Base-by-base conservation (phyloP, 2,329 filamentous ascomycete species). In the Pestalotiopsis sp. region DNA sequence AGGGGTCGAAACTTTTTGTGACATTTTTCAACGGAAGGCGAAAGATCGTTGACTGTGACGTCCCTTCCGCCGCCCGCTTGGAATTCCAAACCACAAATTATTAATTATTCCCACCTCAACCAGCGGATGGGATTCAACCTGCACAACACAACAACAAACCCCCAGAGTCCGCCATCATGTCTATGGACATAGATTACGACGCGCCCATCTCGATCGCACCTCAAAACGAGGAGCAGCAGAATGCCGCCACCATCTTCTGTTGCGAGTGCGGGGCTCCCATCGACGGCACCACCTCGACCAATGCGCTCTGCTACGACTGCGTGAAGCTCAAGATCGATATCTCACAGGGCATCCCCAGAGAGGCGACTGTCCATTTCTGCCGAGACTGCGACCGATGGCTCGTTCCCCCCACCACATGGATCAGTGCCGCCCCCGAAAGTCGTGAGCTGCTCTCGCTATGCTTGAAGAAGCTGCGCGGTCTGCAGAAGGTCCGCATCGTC, bases 251-350 rank as follows among this genome's bases (percentile, higher is more conserved):
- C n/a, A 97, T 98, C 78, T 92, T 99, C 69, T 99, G 96, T 83
- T 97, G 94, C 85, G 97, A 98, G 86, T 99, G 96, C 81, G 96
- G 95, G 78, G 94, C 94, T 70, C 92, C 95, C 52, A 97, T 99
- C 77, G 95, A 98, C 81, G 96, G 96, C 81, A 97, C 94, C 20
- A 90, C 90, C 14, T 87, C 93, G 31, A 91, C 92, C 66, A 94
- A 94, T 71, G 95, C 96, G 56, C 91, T 98, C 68, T 99, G 96
- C 84, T 94, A 94, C 81, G 95, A 98, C 85, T 98, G 96, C 81
- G 90, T 98, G 79, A 97, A 97, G 81, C 89, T 97, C 74, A 97
- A 94, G 63, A 90, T 97, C 82, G 96, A 99, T 82, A 95, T 98
- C 74, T 97, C 95, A 31, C 86, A 92, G 78, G 94, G 94, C 70